Evolutionary conservation across 192 early-diverging fungal species (phyloP), one percentile per base, ranked within the genome.

Genomic region (Coemansia sp.): DNA sequence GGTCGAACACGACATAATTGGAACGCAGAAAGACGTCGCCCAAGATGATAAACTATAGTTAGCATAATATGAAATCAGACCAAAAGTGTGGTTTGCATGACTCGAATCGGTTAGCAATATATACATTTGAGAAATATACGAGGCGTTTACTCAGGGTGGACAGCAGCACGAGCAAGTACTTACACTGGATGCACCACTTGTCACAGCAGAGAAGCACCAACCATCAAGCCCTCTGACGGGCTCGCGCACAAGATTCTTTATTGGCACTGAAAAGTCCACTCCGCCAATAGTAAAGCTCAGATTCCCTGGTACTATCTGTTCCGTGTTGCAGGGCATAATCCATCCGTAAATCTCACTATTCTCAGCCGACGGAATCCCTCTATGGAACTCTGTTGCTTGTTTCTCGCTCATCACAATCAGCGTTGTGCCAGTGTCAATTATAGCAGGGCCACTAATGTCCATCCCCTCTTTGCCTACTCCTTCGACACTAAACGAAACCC

Each of bases 1-100:
- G 86, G 27, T 88, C 82, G 67, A 86, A 89, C 25, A 86, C 83
- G 19, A 85, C 77, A 63, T 88, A 88, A 68, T 85, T 85, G 49
- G 87, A 86, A 62, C 86, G 85, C 54, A 90, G 68, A 69, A 88
- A 90, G 16, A 86, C 71, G 65, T 88, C 87, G 44, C 88, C 88
- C 24, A 90, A 69, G 54, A 90, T 90, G 22, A 77, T 69, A 68
- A 74, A 76, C 71, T 78, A 78, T 64, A 53, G 19, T 54, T 0
- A 31, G 32, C 8, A 41, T 19, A 38, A 57, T 38, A 51, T 41
- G 8, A 12, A 41, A 28, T 16, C 14, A 38, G 1, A 44, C 38
- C 38, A 44, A 52, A 48, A 24, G 47, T 21, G 38, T 58, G 56
- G n/a, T 47, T 27, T 48, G 32, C 54, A 66, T 18, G 16, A 32